Conservation (phyloP, 1,284 basidiomycete species). For the Pyrrhoderma lamaoense region DNA sequence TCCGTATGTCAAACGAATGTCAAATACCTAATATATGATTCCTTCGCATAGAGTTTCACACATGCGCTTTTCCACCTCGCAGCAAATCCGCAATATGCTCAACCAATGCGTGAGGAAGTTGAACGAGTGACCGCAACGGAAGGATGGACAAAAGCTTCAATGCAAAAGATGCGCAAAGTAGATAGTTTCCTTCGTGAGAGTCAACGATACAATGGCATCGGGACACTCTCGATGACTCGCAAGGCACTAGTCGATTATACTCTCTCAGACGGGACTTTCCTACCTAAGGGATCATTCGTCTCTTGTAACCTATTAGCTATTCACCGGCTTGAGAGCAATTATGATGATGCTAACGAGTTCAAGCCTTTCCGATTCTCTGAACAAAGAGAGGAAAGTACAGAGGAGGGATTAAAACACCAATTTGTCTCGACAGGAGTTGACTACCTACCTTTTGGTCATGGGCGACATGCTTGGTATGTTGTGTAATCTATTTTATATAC, state of each 20-base stretch:
- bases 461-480: conserved; percentile 26
- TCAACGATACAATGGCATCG: conserved; percentile 29
- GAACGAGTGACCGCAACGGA: conserved; percentile 30
- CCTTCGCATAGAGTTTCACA: conserved; percentile 27
- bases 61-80: conserved; percentile 33
- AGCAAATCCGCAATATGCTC: conserved; percentile 31
- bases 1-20: conserved; percentile 4
- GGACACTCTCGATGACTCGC: conserved; percentile 29
- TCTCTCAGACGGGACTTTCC: conserved; percentile 34
- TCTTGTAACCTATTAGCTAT: conserved; percentile 22
- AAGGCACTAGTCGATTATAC: conserved; percentile 31
- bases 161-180: conserved; percentile 36
- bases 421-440: conserved; percentile 23
- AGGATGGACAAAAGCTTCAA: conserved; percentile 38
- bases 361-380: conserved; percentile 29
- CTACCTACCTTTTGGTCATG: conserved; percentile 27
- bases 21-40: neutral
- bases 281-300: conserved; percentile 32
- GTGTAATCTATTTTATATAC: neutral
- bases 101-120: conserved; percentile 39
- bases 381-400: neutral
- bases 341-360: conserved; percentile 25
- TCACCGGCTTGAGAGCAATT: conserved; percentile 25
- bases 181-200: conserved; percentile 44
- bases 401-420: conserved; percentile 19